Evolutionary conservation across 2,329 filamentous ascomycete species (phyloP).

Genomic region (Rugonectria rugulosa): DNA sequence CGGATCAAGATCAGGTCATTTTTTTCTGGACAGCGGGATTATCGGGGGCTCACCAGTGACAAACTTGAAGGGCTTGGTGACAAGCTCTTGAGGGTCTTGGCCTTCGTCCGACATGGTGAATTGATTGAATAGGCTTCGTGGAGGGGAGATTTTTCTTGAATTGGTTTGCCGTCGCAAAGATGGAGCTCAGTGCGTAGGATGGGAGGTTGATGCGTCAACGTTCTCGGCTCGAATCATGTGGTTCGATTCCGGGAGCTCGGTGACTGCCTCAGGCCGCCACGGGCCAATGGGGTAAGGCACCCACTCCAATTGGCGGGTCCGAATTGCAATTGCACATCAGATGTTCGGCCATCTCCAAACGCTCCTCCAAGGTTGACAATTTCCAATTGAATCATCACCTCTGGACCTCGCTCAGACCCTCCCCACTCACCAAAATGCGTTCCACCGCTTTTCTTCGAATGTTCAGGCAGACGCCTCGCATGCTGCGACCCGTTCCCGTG

Average conservation of each 20-base stretch:
- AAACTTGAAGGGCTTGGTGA: constrained; percentile 99
- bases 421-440: constrained; percentile 63
- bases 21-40: constrained; percentile 45
- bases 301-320: constrained; percentile 43
- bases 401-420: constrained; percentile 39
- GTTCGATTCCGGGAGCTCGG: constrained; percentile 44
- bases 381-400: constrained; percentile 44
- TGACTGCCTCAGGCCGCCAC: constrained; percentile 50
- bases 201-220: constrained; percentile 46
- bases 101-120: constrained; percentile 85
- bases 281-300: constrained; percentile 48
- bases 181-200: constrained; percentile 43
- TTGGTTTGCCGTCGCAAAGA: constrained; percentile 48
- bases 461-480: constrained; percentile 70
- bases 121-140: constrained; percentile 39
- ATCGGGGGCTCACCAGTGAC: constrained; percentile 86
- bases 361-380: constrained; percentile 39
- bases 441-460: constrained; percentile 71
- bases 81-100: constrained; percentile 71
- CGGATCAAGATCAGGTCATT: constrained; percentile 47
- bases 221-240: constrained; percentile 52
- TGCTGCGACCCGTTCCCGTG: constrained; percentile 78
- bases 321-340: constrained; percentile 46
- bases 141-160: constrained; percentile 35
- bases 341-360: constrained; percentile 45